Base-by-base conservation (phyloP, 495 filamentous ascomycete species). In the Neurospora hispaniola region DNA sequence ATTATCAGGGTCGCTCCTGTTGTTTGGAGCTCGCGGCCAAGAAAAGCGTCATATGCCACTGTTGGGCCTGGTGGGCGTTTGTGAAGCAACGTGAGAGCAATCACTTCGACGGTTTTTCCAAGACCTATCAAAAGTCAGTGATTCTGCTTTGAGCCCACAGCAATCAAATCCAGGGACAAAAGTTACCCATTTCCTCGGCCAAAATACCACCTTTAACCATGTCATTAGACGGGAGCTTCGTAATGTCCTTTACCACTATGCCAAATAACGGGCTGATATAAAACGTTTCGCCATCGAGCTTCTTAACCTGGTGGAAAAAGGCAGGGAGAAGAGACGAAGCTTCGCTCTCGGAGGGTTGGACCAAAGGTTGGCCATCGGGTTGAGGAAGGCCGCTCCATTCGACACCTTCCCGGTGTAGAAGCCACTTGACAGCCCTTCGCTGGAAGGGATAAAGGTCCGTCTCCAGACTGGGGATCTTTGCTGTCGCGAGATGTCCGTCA, bases 81-180 rank as follows among this genome's bases (percentile, higher is more conserved):
- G 76, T 97, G 90, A 66, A 91, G 78, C 62, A 86, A 87, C 1
- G 97, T 90, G 23, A 98, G 81, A 3, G 91, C 88, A 66, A 96
- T 92, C 70, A 95, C 86, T 79, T 99, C 96, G 23, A 98, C 88
- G 0, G 96, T 98, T 79, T 99, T 99, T 2, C 96, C 96, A 5
- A 99, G 83, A 0, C 95, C 54, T 66, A 66, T 18, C 54, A 35
- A 38, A 14, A 7, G 54, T 66, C 9, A 66, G 54, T 14, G 2
- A 16, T 66, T 16, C 12, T 31, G 31, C 3, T 18, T 7, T 66
- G 16, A 18, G 3, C 6, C 12, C 27, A 35, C 54, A 66, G 14
- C 14, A 66, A 38, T 35, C 0, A 12, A 59, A 14, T 18, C 7
- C 14, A 31, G 12, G 27, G 16, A 2, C 14, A 18, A 35, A 18